Evolutionary conservation across 495 filamentous ascomycete genomes (phyloP).

Genomic region (Aspergillus avenaceus): DNA sequence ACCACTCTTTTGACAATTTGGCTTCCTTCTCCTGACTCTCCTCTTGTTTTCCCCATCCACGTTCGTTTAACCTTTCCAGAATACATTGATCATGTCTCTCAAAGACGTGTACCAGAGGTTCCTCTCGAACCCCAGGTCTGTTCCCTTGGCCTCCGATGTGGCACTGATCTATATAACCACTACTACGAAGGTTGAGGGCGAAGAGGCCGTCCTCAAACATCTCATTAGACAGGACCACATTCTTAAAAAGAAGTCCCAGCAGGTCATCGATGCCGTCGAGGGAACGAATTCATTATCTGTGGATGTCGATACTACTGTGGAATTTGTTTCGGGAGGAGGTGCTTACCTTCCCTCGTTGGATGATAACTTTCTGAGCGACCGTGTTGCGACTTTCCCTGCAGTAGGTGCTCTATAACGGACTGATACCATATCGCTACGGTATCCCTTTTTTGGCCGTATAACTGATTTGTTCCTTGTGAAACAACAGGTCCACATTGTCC

Average conservation of each 20-base stretch:
- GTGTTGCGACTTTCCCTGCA: slow-evolving; percentile 73
- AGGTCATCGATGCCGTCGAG: slow-evolving; percentile 68
- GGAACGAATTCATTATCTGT: slow-evolving; percentile 61
- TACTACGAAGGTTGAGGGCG: slow-evolving; percentile 64
- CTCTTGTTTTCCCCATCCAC: not conserved
- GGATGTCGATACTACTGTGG: slow-evolving; percentile 78
- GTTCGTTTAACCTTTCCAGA: slow-evolving; percentile 11
- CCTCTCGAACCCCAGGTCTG: slow-evolving; percentile 62
- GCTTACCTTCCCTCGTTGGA: slow-evolving; percentile 86
- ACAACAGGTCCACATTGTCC: slow-evolving; percentile 79
- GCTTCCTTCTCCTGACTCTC: not conserved
- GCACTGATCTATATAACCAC: slow-evolving; percentile 90
- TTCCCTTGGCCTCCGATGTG: slow-evolving; percentile 62
- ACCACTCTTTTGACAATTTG: not conserved
- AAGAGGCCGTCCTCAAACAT: slow-evolving; percentile 75
- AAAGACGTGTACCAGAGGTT: slow-evolving; percentile 72
- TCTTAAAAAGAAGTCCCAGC: slow-evolving; percentile 72
- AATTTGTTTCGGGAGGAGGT: slow-evolving; percentile 77
- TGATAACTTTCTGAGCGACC: slow-evolving; percentile 90
- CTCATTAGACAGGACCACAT: slow-evolving; percentile 58
- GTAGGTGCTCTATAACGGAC: slow-evolving; percentile 42
- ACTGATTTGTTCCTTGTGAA: not conserved
- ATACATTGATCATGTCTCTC: slow-evolving; percentile 49
- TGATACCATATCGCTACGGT: too few relatives aligned
- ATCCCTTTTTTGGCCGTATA: too few relatives aligned